Conservation (phyloP, 2,329 filamentous ascomycete species). For the Aspergillus melleus region DNA sequence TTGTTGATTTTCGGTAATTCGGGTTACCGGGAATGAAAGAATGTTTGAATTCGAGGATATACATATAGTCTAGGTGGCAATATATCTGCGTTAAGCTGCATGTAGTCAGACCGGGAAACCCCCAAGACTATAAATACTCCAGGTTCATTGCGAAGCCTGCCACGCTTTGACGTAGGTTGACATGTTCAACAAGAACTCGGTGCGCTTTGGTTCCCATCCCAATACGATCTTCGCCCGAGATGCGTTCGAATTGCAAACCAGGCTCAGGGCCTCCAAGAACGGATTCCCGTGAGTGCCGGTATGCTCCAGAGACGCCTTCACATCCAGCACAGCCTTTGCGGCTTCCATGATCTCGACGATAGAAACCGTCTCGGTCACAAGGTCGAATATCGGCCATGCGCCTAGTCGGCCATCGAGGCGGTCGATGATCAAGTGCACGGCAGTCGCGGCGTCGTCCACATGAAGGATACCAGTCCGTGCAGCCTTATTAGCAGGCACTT, state of each 20-base stretch:
- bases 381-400: constrained; percentile 41
- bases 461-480: background rate
- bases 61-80: too few species aligned
- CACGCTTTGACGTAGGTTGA: constrained; percentile 16
- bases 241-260: background rate
- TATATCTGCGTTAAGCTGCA: background rate
- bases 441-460: constrained; percentile 41
- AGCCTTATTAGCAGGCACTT: background rate
- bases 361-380: constrained; percentile 27
- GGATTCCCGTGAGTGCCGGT: background rate
- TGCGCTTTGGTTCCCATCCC: constrained; percentile 36
- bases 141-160: background rate
- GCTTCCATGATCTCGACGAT: constrained; percentile 29
- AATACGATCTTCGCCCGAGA: constrained; percentile 21
- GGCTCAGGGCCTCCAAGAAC: background rate
- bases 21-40: too few species aligned
- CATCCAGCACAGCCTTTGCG: constrained; percentile 7
- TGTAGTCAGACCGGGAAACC: background rate
- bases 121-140: too few species aligned
- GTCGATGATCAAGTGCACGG: constrained; percentile 34
- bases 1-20: too few species aligned
- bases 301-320: background rate
- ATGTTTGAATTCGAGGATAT: too few species aligned
- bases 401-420: constrained; percentile 29
- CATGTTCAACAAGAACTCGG: constrained; percentile 20